phyloP scores from a whole-genome alignment of 495 filamentous ascomycete species.

The Cercophora scortea region DNA sequence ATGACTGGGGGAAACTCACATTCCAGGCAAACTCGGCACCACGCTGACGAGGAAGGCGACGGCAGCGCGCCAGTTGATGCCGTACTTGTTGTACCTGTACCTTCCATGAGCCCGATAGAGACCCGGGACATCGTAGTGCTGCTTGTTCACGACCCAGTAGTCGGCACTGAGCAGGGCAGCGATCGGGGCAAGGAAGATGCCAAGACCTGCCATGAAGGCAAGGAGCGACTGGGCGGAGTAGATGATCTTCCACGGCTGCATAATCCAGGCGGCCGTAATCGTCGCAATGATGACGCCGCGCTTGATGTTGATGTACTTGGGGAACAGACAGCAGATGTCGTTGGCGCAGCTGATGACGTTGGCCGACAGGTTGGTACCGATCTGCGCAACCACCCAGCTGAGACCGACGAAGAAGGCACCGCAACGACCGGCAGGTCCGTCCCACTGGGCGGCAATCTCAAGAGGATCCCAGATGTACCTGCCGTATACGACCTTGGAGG shows the following conservation, averaged over 20 bases:
- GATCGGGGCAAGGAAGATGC: conserved; percentile 40
- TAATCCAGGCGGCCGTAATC: conserved; percentile 47
- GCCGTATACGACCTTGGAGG: conserved; percentile 48
- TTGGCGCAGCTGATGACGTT: conserved; percentile 61
- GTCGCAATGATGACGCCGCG: conserved; percentile 57
- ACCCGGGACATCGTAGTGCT: conserved; percentile 35
- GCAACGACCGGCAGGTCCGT: conserved; percentile 37
- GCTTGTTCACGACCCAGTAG: conserved; percentile 40
- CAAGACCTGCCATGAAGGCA: conserved; percentile 47
- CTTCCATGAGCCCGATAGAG: conserved; percentile 30
- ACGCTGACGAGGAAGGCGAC: conserved; percentile 32
- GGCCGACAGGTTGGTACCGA: conserved; percentile 59
- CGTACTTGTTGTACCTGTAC: conserved; percentile 26
- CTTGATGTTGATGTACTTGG: conserved; percentile 52
- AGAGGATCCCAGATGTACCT: conserved; percentile 52
- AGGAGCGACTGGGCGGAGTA: conserved; percentile 49
- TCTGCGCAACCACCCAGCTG: conserved; percentile 45
- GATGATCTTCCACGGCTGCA: conserved; percentile 60
- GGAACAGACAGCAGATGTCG: conserved; percentile 53
- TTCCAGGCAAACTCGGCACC: conserved; percentile 31
- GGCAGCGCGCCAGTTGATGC: conserved; percentile 37
- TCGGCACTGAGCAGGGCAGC: conserved; percentile 42
- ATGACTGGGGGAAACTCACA: conserved; percentile 16
- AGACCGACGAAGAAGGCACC: conserved; percentile 48
- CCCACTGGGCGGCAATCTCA: conserved; percentile 45